phyloP scores from a whole-genome alignment of 164 flowering plant genomes.

The Buxus sempervirens region DNA sequence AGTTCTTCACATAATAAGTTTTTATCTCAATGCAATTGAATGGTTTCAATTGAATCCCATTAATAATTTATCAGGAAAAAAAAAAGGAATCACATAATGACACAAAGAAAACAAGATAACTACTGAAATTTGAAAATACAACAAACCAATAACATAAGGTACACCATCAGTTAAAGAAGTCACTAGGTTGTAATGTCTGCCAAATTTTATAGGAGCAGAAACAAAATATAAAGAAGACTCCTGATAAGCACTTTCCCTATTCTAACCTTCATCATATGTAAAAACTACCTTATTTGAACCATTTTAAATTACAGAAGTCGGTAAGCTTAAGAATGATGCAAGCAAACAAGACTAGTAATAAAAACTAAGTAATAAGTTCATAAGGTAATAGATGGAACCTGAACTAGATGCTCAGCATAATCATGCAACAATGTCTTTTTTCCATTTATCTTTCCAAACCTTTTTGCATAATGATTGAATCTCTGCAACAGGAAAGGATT shows the following conservation, averaged over 20 bases:
- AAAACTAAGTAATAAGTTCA: neutral
- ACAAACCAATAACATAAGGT: no score
- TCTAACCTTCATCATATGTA: no score
- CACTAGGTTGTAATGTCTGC: neutral
- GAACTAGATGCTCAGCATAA: constrained; percentile 62
- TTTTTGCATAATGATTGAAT: constrained; percentile 30
- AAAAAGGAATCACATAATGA: no score
- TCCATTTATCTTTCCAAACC: constrained; percentile 35
- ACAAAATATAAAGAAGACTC: neutral
- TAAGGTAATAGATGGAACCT: constrained; percentile 33
- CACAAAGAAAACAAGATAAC: no score
- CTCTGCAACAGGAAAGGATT: constrained; percentile 34
- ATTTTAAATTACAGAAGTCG: neutral
- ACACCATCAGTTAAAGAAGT: neutral
- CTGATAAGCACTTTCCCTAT: neutral
- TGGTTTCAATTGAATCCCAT: no score
- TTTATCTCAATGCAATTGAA: no score
- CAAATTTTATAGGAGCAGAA: neutral
- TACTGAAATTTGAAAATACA: no score
- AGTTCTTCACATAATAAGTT: no score
- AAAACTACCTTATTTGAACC: neutral
- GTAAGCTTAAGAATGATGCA: neutral
- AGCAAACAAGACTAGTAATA: neutral
- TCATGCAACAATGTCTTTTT: constrained; percentile 51
- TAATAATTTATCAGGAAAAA: no score